Percentiles rank a stretch among this genome's conserved stretches.
phyloP scores from a whole-genome alignment of 371 early-diverging fungal species.

The Conidiobolus incongruus region DNA sequence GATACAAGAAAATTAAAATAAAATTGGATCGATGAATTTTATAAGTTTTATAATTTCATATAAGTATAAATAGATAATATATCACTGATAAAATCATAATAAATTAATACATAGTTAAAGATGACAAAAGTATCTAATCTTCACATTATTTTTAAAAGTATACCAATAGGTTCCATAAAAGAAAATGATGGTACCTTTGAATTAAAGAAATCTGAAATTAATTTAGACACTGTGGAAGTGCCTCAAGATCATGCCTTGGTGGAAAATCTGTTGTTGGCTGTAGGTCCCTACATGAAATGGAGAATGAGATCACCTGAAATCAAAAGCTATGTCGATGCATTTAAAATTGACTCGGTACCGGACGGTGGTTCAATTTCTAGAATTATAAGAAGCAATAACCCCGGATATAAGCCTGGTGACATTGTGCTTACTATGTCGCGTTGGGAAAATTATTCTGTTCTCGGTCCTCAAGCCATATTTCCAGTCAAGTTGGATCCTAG shows the following conservation, averaged over 20 bases:
- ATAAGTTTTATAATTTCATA: too few relatives aligned
- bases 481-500: slow-evolving; percentile 12
- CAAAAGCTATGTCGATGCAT: slow-evolving; percentile 24
- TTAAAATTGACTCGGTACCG: slow-evolving; percentile 27
- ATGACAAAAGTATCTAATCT: too few relatives aligned
- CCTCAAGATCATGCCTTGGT: slow-evolving; percentile 25
- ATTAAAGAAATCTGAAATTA: slow-evolving; percentile 16
- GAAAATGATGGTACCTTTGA: slow-evolving; percentile 3
- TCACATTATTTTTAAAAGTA: too few relatives aligned
- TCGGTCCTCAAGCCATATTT: slow-evolving; percentile 11
- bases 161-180: background rate
- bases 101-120: too few relatives aligned
- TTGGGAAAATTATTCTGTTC: slow-evolving; percentile 26
- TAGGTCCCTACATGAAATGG: slow-evolving; percentile 38
- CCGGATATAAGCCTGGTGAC: slow-evolving; percentile 29
- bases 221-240: slow-evolving; percentile 16
- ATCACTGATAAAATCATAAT: too few relatives aligned
- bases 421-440: slow-evolving; percentile 25
- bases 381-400: slow-evolving; percentile 29
- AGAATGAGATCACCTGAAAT: slow-evolving; percentile 25
- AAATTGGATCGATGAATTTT: too few relatives aligned
- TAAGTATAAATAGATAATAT: too few relatives aligned
- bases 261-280: slow-evolving; percentile 21
- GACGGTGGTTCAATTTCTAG: slow-evolving; percentile 28
- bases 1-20: too few relatives aligned